phyloP scores from a whole-genome alignment of 306 rosid species.

The Inga oerstediana region DNA sequence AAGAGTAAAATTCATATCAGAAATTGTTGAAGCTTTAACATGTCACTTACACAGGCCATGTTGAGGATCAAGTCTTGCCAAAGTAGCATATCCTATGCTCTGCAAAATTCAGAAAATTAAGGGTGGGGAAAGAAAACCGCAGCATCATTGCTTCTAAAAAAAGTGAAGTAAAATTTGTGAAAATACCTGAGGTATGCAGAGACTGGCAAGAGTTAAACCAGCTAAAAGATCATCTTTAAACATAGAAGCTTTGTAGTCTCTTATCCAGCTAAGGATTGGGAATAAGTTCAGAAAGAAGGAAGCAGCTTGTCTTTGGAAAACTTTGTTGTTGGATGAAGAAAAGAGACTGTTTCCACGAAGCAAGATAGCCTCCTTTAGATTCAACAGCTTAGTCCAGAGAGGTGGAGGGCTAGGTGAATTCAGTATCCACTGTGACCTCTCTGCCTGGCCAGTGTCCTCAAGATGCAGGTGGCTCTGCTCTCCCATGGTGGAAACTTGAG shows the following conservation, averaged over 20 bases:
- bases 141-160: neutral
- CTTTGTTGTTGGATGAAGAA: slow-evolving; percentile 34
- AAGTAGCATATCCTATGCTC: slow-evolving; percentile 93
- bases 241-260: slow-evolving; percentile 57
- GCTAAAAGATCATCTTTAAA: slow-evolving; percentile 76
- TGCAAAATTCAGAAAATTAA: slow-evolving; percentile 38
- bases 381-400: slow-evolving; percentile 43
- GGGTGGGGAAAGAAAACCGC: neutral
- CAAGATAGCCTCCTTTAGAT: slow-evolving; percentile 38
- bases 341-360: slow-evolving; percentile 32
- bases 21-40: no score
- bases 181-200: slow-evolving; percentile 85
- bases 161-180: neutral
- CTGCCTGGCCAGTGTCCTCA: slow-evolving; percentile 29
- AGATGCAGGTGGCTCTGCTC: slow-evolving; percentile 34
- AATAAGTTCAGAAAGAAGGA: slow-evolving; percentile 51
- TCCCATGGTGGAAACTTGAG: slow-evolving; percentile 35
- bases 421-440: slow-evolving; percentile 59
- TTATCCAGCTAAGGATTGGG: slow-evolving; percentile 75
- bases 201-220: slow-evolving; percentile 90
- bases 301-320: slow-evolving; percentile 10
- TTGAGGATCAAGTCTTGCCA: slow-evolving; percentile 87
- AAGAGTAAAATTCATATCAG: no score
- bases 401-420: slow-evolving; percentile 69
- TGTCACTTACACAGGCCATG: slow-evolving; percentile 78